These are phyloP conservation scores for Calocera viscosa DNA, from an alignment of 768 basidiomycete genomes.

Conservation along the genomic window DNA sequence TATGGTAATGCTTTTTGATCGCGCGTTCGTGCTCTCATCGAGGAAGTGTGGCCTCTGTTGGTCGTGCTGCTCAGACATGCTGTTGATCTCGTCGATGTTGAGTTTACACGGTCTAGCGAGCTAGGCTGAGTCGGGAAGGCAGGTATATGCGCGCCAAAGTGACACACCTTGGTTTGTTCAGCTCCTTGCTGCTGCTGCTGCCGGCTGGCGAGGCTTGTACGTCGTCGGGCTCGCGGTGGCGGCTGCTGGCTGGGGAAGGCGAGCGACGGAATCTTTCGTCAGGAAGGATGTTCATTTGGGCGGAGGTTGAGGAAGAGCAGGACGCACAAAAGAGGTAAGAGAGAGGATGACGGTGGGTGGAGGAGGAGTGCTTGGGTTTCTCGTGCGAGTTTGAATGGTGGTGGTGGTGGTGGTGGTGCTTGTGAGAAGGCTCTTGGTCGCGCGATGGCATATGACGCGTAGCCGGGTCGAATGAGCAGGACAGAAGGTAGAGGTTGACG, in stretches of 20 bases:
- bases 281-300: background rate
- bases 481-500: background rate
- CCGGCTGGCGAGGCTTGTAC: background rate
- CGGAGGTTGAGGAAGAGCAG: background rate
- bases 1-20: conserved; percentile 69
- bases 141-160: background rate
- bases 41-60: conserved; percentile 9
- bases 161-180: background rate
- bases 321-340: background rate
- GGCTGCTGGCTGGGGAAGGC: background rate
- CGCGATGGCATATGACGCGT: conserved; percentile 2
- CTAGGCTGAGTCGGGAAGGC: background rate
- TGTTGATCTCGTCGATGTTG: conserved; percentile 7
- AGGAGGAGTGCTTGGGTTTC: background rate
- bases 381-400: background rate
- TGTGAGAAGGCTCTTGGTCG: background rate
- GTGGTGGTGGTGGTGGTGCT: conserved; percentile 2
- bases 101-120: conserved; percentile 1
- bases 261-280: background rate
- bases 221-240: background rate
- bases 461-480: background rate
- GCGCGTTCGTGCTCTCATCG: conserved; percentile 42
- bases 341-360: background rate
- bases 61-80: background rate
- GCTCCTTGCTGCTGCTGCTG: background rate